Conservation (phyloP, 2,329 filamentous ascomycete genomes). For the Botrytis pseudocinerea region DNA sequence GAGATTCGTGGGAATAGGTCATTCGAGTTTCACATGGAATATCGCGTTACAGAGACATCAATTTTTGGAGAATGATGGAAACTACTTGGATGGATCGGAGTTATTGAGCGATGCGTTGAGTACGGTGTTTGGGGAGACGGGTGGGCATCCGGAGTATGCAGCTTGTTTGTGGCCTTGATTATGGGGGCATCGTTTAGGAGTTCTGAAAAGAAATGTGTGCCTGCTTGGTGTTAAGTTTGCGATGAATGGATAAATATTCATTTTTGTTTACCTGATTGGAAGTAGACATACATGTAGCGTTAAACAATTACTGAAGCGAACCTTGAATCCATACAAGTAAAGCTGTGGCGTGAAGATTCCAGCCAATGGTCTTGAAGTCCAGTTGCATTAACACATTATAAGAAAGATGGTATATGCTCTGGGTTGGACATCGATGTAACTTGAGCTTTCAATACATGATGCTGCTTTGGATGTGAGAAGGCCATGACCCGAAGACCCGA, state of each 20-base stretch:
- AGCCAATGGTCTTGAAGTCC: too few relatives aligned
- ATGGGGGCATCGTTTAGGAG: neutral
- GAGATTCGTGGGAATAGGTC: conserved; percentile 46
- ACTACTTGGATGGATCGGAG: conserved; percentile 31
- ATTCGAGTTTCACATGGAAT: conserved; percentile 50
- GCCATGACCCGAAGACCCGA: too few relatives aligned
- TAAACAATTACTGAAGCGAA: too few relatives aligned
- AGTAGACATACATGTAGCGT: neutral
- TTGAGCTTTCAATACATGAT: neutral
- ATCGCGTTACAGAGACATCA: conserved; percentile 43
- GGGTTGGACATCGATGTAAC: too few relatives aligned
- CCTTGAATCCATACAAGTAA: too few relatives aligned
- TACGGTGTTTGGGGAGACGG: conserved; percentile 31
- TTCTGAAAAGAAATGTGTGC: neutral
- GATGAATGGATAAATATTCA: neutral
- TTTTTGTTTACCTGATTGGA: neutral
- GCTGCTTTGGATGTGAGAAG: neutral
- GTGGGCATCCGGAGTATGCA: conserved; percentile 32
- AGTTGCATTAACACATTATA: too few relatives aligned
- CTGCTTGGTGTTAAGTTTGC: neutral
- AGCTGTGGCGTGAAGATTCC: too few relatives aligned
- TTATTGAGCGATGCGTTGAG: conserved; percentile 36
- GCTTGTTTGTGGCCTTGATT: conserved; percentile 34
- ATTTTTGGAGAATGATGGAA: conserved; percentile 25
- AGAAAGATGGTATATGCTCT: too few relatives aligned